Conservation (phyloP, 2,329 filamentous ascomycete genomes). For the Sarocladium strictum region DNA sequence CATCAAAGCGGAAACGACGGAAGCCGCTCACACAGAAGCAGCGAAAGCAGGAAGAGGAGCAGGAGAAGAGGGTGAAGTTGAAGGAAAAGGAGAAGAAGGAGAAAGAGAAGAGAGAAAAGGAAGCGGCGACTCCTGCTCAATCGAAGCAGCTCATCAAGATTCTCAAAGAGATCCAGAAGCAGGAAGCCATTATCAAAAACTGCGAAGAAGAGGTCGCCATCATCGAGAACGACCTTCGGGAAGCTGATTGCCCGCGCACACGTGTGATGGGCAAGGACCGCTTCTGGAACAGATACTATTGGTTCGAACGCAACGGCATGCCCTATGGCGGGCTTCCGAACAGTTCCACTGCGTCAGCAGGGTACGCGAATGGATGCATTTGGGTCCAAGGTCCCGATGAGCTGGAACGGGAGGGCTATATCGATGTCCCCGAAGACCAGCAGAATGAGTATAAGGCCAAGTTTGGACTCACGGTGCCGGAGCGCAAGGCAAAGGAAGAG, state of each 20-base stretch:
- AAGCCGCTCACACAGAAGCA: constrained; percentile 58
- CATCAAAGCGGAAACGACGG: constrained; percentile 48
- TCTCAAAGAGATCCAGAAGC: constrained; percentile 81
- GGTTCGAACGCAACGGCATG: constrained; percentile 99
- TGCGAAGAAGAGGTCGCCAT: constrained; percentile 81
- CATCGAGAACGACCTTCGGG: constrained; percentile 86
- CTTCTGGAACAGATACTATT: constrained; percentile 98
- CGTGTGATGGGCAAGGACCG: constrained; percentile 87
- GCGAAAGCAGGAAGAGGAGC: constrained; percentile 71
- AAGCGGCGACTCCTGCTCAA: constrained; percentile 58
- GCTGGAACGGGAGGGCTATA: constrained; percentile 78
- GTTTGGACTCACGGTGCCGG: constrained; percentile 76
- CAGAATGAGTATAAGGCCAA: constrained; percentile 69
- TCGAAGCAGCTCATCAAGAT: constrained; percentile 86
- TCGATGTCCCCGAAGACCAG: constrained; percentile 66
- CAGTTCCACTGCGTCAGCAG: constrained; percentile 80
- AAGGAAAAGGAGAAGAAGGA: constrained; percentile 47
- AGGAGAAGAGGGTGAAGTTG: constrained; percentile 67
- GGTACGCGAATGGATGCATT: constrained; percentile 88
- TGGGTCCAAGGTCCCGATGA: constrained; percentile 96
- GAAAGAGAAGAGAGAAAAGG: constrained; percentile 56
- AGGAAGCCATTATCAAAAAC: constrained; percentile 71
- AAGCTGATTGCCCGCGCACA: constrained; percentile 88
- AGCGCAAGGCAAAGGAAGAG: constrained; percentile 83
- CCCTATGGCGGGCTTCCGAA: constrained; percentile 82